Evolutionary conservation across 495 filamentous ascomycete species (phyloP), one percentile per base, ranked within the genome.

Genomic region (Lasiosphaeris hirsuta): DNA sequence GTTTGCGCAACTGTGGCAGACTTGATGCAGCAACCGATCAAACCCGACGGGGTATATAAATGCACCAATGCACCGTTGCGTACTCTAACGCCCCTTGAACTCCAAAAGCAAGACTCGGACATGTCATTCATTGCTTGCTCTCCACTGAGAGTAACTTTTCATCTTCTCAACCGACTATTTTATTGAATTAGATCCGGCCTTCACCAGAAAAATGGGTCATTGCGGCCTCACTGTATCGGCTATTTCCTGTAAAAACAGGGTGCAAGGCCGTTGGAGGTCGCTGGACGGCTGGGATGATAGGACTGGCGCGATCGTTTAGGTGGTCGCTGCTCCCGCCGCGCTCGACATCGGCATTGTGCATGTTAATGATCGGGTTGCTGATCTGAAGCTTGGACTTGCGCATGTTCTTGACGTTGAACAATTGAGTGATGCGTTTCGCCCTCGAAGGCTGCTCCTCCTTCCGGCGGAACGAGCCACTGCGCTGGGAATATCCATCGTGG

Each of bases 241-340:
- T 72, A 39, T 67, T 64, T 11, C 61, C 60, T 14, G 64, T 70
- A 45, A 68, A 71, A 6, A 70, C 70, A 17, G 80, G 80, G 60
- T 83, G 80, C 46, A 80, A 54, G 7, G 76, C 76, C 47, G 78
- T 78, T 9, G 75, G 69, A 3, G 80, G 80, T 8, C 80, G 74
- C 66, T 78, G 74, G 18, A 81, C 49, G 5, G 69, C 69, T 10
- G 78, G 79, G 11, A 73, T 62, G 57, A 83, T 72, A 42, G 80
- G 80, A 55, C 78, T 81, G 52, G 69, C 63, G 45, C 78, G 73
- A 54, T 70, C 63, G 59, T 71, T 51, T 15, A 49, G 23, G 30
- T 35, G 47, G 43, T 57, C 42, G 39, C 47, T 51, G 52, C 33
- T 36, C 19, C 43, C 18, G 45, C 63, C 65, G 44, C 55, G 57